phyloP scores from a whole-genome alignment of 1,284 basidiomycete genomes.

The Ganoderma meredithae region DNA sequence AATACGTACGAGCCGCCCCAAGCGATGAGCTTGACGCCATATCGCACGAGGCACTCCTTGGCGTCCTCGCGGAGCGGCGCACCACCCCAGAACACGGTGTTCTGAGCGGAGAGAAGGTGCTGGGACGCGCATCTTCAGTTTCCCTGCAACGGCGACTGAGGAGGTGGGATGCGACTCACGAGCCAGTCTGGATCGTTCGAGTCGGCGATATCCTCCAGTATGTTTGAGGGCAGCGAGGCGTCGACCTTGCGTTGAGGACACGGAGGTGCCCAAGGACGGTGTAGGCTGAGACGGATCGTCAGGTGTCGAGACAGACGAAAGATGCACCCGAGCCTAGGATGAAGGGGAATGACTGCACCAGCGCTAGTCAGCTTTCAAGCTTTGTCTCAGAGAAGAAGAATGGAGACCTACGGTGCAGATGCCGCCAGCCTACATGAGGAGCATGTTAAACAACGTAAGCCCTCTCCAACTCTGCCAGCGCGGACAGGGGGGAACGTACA shows the following conservation, averaged over 20 bases:
- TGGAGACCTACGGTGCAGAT: constrained; percentile 10
- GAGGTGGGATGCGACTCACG: constrained; percentile 2
- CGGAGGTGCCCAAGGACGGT: constrained; percentile 19
- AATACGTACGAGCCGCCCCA: constrained; percentile 21
- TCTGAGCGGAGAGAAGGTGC: constrained; percentile 13
- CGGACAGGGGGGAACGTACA: constrained; percentile 3
- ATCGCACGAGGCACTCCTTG: constrained; percentile 8
- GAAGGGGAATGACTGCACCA: constrained; percentile 16
- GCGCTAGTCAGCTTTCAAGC: not conserved
- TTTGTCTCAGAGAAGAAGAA: not conserved
- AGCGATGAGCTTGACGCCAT: constrained; percentile 18
- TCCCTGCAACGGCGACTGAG: not conserved
- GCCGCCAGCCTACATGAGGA: constrained; percentile 8
- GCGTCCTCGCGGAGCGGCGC: constrained; percentile 17
- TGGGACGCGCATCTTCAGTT: not conserved
- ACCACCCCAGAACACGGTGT: constrained; percentile 19
- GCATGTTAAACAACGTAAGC: not conserved
- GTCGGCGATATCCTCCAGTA: constrained; percentile 19
- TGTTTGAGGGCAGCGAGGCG: constrained; percentile 15
- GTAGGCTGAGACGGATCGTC: constrained; percentile 15
- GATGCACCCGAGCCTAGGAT: constrained; percentile 18
- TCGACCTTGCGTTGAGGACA: constrained; percentile 18
- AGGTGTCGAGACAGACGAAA: constrained; percentile 17
- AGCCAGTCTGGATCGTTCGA: constrained; percentile 5
- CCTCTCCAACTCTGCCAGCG: no score